These are phyloP conservation scores for Heracleum sosnowskyi DNA, from an alignment of 129 eudicot genomes.

Conservation along the genomic window DNA sequence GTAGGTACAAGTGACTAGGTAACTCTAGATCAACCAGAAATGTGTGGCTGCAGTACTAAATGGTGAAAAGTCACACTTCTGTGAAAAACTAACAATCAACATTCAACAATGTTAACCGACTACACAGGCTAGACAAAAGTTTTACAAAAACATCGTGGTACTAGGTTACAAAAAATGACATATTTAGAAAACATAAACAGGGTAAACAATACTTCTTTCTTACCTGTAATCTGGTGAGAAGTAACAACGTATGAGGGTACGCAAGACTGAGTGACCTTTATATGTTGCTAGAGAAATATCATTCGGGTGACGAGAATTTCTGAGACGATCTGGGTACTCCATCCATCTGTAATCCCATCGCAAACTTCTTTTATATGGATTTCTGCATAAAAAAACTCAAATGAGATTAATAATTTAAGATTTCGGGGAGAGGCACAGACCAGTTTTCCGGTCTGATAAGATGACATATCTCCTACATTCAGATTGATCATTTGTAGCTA, in stretches of 20 bases:
- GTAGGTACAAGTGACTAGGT: background rate
- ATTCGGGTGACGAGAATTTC: constrained; percentile 42
- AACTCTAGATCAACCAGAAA: background rate
- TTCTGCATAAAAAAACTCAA: constrained; percentile 28
- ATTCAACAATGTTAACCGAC: background rate
- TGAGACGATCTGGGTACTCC: constrained; percentile 67
- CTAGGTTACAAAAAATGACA: background rate
- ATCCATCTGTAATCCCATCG: constrained; percentile 98
- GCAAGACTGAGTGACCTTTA: constrained; percentile 83
- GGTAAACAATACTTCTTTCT: background rate
- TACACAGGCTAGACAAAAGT: background rate
- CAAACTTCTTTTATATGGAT: constrained; percentile 20
- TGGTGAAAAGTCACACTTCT: background rate
- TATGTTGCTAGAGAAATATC: constrained; percentile 76
- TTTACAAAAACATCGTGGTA: background rate
- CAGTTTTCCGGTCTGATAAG: background rate
- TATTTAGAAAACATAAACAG: background rate
- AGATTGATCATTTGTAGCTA: too few species aligned
- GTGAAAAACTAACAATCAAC: background rate
- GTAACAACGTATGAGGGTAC: constrained; percentile 83
- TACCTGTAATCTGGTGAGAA: constrained; percentile 86
- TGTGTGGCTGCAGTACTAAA: background rate
- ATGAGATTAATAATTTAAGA: background rate
- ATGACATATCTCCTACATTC: background rate
- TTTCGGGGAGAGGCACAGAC: background rate